Evolutionary conservation across 441 rosid genomes (phyloP).

Genomic region (Aquilaria agallochum): DNA sequence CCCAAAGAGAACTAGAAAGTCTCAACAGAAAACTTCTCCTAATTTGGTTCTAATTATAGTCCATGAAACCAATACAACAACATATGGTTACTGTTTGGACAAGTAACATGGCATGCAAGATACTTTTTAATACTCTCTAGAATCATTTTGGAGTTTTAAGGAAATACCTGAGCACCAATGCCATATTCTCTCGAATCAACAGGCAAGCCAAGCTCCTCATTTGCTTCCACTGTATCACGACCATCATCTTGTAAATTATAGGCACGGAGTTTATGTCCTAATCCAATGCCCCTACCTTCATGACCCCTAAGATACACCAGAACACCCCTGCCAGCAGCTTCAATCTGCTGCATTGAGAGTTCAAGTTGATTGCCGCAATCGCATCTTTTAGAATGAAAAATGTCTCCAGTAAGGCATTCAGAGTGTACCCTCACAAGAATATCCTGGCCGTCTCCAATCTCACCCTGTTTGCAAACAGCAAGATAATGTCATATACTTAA

Average conservation of each 20-base stretch:
- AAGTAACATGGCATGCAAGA: too few species aligned
- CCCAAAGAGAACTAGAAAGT: too few species aligned
- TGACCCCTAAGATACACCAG: conserved; percentile 89
- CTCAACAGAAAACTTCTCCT: too few species aligned
- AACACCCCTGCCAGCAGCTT: conserved; percentile 73
- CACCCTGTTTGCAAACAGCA: conserved; percentile 48
- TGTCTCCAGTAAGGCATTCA: conserved; percentile 90
- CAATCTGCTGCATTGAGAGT: conserved; percentile 85
- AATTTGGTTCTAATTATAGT: too few species aligned
- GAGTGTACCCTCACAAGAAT: conserved; percentile 91
- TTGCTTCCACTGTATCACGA: conserved; percentile 85
- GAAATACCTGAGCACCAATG: conserved; percentile 83
- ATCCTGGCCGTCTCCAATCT: conserved; percentile 80
- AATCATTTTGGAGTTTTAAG: neutral
- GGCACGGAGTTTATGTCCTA: conserved; percentile 91
- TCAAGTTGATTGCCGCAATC: conserved; percentile 87
- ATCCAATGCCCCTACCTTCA: conserved; percentile 91
- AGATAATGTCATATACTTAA: neutral
- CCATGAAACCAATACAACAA: too few species aligned
- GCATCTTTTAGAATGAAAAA: conserved; percentile 84
- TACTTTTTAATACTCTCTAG: neutral
- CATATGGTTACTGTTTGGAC: too few species aligned
- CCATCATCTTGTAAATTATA: conserved; percentile 95
- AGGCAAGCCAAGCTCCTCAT: conserved; percentile 80
- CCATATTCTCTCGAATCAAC: conserved; percentile 91